Percentiles rank a stretch among this genome's conserved stretches.
Conservation (phyloP, 2,329 filamentous ascomycete species). For the Trichoderma semiorbis region DNA sequence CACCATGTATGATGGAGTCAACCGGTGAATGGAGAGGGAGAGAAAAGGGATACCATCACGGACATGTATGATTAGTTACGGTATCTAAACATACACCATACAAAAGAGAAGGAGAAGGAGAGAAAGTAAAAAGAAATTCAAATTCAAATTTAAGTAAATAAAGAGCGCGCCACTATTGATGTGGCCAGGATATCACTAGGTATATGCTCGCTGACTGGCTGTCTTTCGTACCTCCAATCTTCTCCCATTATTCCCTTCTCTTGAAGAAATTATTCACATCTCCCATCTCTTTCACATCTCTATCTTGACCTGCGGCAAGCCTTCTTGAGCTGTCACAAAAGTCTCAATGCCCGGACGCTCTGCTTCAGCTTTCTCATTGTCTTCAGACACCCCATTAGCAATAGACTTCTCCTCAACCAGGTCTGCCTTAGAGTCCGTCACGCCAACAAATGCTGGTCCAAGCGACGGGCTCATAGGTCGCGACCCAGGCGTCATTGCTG, state of each 20-base stretch:
- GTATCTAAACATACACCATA: background rate
- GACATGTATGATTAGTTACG: background rate
- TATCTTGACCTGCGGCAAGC: conserved; percentile 33
- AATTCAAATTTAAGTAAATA: conserved; percentile 10
- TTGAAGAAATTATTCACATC: background rate
- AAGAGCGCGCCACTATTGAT: conserved; percentile 8
- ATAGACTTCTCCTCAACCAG: background rate
- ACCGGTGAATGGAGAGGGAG: background rate
- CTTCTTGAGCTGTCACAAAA: conserved; percentile 53
- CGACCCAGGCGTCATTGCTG: conserved; percentile 33
- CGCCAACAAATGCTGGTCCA: background rate
- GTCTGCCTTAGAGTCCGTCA: background rate
- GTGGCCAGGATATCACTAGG: conserved; percentile 20
- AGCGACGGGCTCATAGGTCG: conserved; percentile 33
- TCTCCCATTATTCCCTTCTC: background rate
- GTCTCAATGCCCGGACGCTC: conserved; percentile 47
- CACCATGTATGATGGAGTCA: conserved; percentile 29
- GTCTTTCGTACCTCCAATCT: background rate
- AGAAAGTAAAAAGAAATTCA: background rate
- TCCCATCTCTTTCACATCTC: background rate
- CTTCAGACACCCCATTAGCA: background rate
- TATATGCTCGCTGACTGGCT: background rate
- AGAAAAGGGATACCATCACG: background rate
- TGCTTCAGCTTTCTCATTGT: conserved; percentile 15
- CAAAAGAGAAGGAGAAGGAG: background rate